Evolutionary conservation across 345 rosid species (phyloP), one percentile per base, ranked within the genome.

Genomic region (Euphorbia lathyris): DNA sequence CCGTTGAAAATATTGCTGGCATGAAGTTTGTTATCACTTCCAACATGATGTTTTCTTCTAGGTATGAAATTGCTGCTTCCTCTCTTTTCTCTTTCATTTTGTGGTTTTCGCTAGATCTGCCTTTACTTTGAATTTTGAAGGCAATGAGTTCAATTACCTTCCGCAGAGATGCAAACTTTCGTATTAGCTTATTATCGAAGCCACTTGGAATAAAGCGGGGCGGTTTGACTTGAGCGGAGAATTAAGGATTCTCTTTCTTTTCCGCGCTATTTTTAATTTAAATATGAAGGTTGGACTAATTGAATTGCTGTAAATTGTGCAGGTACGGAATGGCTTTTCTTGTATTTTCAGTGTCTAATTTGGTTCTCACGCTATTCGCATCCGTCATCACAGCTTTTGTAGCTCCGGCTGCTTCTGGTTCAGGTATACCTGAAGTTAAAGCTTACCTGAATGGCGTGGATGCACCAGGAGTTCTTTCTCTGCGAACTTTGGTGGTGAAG

Each of bases 381-480:
- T 80, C 92, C 58, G 69, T 81, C 23, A 74, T 91, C 51, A 91
- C 98, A 32, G 86, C 95, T 19, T 82, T 72, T 67, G 47, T 91
- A 45, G 79, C 97, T 10, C 96, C 97, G n/a, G 88, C 90, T 25
- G 92, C 98, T 2, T 84, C 98, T 36, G 98, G 97, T 74, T 94
- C 97, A 1, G 98, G 98, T 77, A 87, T 94, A 55, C 98, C 97
- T 2, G 98, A 94, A 80, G 95, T 94, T 3, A 91, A 94, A 80
- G 98, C 97, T 65, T 94, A 91, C 82, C 70, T 94, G 74, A 94
- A 94, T 47, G 97, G 98, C 30, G 97, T 94, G 52, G 98, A 94
- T 84, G 90, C 97, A 5, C 96, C 97, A 0, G 95, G 83, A 30
- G 87, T 94, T 60, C 78, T 91, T 77, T 84, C 98, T 0, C 20